Evolutionary conservation across 2,329 filamentous ascomycete species (phyloP), one percentile per base, ranked within the genome.

Genomic region (Fusarium albosuccineum): DNA sequence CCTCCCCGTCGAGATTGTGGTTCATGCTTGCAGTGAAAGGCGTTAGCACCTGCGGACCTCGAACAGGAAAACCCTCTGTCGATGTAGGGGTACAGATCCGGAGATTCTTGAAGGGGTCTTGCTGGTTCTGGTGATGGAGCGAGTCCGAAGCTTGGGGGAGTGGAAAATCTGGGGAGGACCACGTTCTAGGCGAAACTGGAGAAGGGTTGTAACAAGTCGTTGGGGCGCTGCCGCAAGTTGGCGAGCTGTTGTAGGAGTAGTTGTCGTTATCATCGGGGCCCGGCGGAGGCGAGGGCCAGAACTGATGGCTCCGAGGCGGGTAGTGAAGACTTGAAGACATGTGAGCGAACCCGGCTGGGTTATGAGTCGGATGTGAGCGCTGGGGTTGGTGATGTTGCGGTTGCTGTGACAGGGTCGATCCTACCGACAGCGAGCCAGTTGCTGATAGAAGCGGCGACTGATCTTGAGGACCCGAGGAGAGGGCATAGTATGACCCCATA

Each of bases 221-320:
- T 45, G 67, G 59, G 52, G 63, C 66, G 52, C 68, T 68, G 5
- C 63, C 70, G 39, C 67, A 70, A 14, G 70, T 70, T 5, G 78
- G 76, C 9, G 78, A 79, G 30, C 71, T 75, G 51, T 75, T 72
- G 66, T 76, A 78, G 42, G 76, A 76, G 54, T 77, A 76, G 59
- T 75, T 74, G 17, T 82, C 80, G 48, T 77, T 73, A 26, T 81
- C 80, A 34, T 80, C 77, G 37, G 75, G 73, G 11, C 74, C 73
- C 9, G 75, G 73, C 10, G 78, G 79, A 30, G 81, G 79, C 27
- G 79, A 82, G 36, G 76, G 74, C 75, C 78, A 79, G 49, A 64
- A 59, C 42, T 68, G 72, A 52, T 73, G 63, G 50, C 57, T 63
- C 60, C 62, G 71, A 46, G 59, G 61, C 16, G 53, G 57, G 48